Conservation (phyloP, 2,329 filamentous ascomycete species). For the Alternaria infectoria region DNA sequence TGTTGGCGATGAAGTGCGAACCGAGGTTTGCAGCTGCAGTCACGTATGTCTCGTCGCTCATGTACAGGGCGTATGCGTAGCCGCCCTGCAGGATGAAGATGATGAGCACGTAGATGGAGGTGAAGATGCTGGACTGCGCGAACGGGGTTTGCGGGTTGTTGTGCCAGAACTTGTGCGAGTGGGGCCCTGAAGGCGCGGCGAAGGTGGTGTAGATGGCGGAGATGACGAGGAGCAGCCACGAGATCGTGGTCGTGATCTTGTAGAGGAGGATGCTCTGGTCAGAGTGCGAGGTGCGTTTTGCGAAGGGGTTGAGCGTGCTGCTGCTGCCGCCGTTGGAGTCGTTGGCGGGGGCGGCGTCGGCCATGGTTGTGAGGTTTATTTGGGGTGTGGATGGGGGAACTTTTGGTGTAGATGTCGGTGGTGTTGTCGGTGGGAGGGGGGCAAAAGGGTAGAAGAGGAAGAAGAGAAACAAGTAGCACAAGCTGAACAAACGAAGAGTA, state of each 20-base stretch:
- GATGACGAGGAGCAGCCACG: conserved; percentile 76
- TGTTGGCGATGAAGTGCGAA: conserved; percentile 84
- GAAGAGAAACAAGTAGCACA: background rate
- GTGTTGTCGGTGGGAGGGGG: background rate
- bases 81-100: conserved; percentile 77
- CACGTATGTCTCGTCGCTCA: conserved; percentile 66
- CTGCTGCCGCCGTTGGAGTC: conserved; percentile 57
- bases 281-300: conserved; percentile 70
- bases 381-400: background rate
- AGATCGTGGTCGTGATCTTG: conserved; percentile 75
- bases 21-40: conserved; percentile 77
- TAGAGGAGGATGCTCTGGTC: conserved; percentile 69
- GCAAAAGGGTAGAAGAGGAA: background rate
- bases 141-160: conserved; percentile 79
- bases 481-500: background rate
- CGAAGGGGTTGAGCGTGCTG: conserved; percentile 70
- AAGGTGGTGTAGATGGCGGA: conserved; percentile 77
- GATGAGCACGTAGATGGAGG: conserved; percentile 77
- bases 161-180: conserved; percentile 71
- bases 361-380: conserved; percentile 10
- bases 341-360: conserved; percentile 7
- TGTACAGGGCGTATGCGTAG: conserved; percentile 80
- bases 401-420: background rate
- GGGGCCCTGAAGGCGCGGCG: conserved; percentile 66
- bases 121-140: conserved; percentile 69